phyloP scores from a whole-genome alignment of 73 alveolate genomes.

The Uronychia setigera region DNA sequence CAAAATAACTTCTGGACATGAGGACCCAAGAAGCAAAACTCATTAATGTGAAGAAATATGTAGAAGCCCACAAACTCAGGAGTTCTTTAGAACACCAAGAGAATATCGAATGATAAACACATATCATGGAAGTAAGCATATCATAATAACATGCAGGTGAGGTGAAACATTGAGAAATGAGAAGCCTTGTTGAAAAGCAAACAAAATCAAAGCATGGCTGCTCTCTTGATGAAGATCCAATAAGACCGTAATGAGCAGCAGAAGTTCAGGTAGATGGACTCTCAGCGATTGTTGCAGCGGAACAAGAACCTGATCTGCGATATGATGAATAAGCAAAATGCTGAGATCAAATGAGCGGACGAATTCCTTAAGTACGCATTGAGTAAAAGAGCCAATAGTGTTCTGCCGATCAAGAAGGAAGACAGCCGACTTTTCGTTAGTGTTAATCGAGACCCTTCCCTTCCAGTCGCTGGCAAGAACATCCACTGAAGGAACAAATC shows the following conservation, averaged over 20 bases:
- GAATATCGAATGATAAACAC: slow-evolving; percentile 37
- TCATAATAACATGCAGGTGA: no score
- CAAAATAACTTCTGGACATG: no score
- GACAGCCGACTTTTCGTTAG: no score
- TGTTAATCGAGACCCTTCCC: no score
- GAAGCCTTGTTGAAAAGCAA: slow-evolving; percentile 21
- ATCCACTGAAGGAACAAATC: no score
- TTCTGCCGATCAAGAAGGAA: no score
- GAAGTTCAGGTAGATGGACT: slow-evolving; percentile 75
- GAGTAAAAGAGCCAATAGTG: no score
- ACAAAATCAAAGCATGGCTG: slow-evolving; percentile 68
- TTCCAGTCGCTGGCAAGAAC: no score
- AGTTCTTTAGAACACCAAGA: slow-evolving; percentile 29
- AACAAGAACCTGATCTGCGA: slow-evolving; percentile 76
- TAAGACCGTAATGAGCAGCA: slow-evolving; percentile 73
- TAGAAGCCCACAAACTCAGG: slow-evolving; percentile 65
- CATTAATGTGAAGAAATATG: slow-evolving; percentile 58
- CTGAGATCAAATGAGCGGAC: slow-evolving; percentile 60
- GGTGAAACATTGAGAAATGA: no score
- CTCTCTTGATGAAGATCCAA: slow-evolving; percentile 72
- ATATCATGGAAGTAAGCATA: slow-evolving; percentile 30
- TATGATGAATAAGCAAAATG: slow-evolving; percentile 71
- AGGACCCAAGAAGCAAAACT: no score
- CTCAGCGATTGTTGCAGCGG: slow-evolving; percentile 76
- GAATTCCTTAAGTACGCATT: slow-evolving; percentile 51